Percentiles rank a stretch among this genome's conserved stretches.
Conservation (phyloP, 225 moss, liverwort and hornwort genomes). For the Rhytidiadelphus loreus region DNA sequence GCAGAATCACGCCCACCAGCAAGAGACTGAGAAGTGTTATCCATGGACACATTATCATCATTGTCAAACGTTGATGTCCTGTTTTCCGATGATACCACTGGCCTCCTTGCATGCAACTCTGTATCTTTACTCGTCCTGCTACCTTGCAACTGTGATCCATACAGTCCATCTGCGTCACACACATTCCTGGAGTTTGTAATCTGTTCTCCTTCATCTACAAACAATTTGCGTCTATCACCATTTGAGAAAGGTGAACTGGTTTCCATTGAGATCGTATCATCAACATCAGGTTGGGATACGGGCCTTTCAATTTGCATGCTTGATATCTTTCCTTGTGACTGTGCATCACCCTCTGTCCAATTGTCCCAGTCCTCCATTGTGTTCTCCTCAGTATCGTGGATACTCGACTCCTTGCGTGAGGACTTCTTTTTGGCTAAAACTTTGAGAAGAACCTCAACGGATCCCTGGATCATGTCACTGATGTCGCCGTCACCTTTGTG, state of each 20-base stretch:
- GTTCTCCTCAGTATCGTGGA: conserved; percentile 3
- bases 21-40: not conserved
- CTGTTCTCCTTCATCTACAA: conserved; percentile 5
- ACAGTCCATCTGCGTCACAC: not conserved
- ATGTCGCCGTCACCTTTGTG: conserved; percentile 20
- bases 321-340: conserved; percentile 8
- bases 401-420: not conserved
- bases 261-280: conserved; percentile 18
- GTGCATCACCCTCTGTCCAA: conserved; percentile 10
- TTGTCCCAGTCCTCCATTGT: not conserved
- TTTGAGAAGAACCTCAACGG: conserved; percentile 3
- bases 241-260: conserved; percentile 4
- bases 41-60: not conserved
- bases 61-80: not conserved
- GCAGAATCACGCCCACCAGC: not conserved
- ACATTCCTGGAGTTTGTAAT: not conserved
- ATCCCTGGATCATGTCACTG: conserved; percentile 40
- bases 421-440: conserved; percentile 5
- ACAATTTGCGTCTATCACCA: not conserved
- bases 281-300: not conserved
- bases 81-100: not conserved
- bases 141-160: conserved; percentile 4
- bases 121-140: not conserved
- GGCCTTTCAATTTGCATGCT: not conserved
- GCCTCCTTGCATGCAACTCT: not conserved